Conservation (phyloP, 352 stramenopile genomes). For the Globisporangium nagaii region DNA sequence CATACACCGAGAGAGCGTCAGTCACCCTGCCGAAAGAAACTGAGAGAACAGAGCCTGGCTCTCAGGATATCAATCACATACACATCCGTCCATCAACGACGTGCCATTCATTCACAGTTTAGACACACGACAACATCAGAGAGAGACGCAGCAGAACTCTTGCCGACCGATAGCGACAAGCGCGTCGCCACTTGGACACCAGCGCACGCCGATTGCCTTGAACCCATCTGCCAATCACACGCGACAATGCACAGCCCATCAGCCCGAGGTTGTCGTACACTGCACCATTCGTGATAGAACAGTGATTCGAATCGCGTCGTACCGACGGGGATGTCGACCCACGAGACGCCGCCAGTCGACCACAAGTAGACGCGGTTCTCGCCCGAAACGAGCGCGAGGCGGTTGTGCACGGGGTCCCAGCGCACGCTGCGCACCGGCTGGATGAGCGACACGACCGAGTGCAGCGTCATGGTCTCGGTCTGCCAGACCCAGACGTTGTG, state of each 20-base stretch:
- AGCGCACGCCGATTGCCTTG: slow-evolving; percentile 61
- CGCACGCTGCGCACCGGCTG: slow-evolving; percentile 52
- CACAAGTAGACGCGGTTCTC: slow-evolving; percentile 70
- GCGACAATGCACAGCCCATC: neutral
- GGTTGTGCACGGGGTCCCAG: slow-evolving; percentile 47
- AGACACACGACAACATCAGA: slow-evolving; percentile 19
- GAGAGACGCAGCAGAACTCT: slow-evolving; percentile 61
- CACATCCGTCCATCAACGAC: too few species aligned
- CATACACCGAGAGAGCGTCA: too few species aligned
- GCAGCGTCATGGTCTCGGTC: slow-evolving; percentile 64
- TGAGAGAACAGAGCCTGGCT: too few species aligned
- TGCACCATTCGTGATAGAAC: too few species aligned
- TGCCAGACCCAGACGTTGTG: slow-evolving; percentile 85
- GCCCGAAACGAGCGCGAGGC: slow-evolving; percentile 55
- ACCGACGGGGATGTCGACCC: slow-evolving; percentile 60
- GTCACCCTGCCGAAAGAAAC: too few species aligned
- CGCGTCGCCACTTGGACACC: slow-evolving; percentile 43
- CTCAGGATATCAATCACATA: neutral
- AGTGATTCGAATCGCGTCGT: too few species aligned
- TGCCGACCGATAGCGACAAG: slow-evolving; percentile 53
- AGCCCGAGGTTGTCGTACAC: too few species aligned
- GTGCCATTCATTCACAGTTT: neutral
- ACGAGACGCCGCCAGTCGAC: slow-evolving; percentile 56
- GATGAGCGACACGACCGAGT: slow-evolving; percentile 59
- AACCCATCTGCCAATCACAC: slow-evolving; percentile 60